Percentiles rank a stretch among this genome's conserved stretches.
These are phyloP conservation scores for Syncephalis fuscata DNA, from an alignment of 371 early-diverging fungal species.

Conservation along the genomic window DNA sequence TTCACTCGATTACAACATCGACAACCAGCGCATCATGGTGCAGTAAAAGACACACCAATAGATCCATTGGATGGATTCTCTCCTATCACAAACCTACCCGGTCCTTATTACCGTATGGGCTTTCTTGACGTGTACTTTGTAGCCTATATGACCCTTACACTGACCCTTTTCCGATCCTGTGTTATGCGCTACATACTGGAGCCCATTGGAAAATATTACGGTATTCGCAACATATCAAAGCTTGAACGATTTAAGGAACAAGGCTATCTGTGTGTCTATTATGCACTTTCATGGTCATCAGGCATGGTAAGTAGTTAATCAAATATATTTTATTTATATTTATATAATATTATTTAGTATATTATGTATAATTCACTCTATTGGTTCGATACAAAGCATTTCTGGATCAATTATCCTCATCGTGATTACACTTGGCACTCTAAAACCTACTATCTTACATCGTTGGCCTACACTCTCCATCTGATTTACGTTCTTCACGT, in stretches of 20 bases:
- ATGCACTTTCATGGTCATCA: slow-evolving; percentile 11
- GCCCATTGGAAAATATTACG: slow-evolving; percentile 1
- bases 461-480: slow-evolving; percentile 59
- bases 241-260: slow-evolving; percentile 48
- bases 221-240: slow-evolving; percentile 28
- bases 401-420: slow-evolving; percentile 5
- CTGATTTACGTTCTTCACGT: slow-evolving; percentile 49
- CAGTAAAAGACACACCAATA: no score
- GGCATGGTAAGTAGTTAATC: slow-evolving; percentile 1
- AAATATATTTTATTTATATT: not conserved
- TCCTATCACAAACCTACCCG: no score
- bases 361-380: not conserved
- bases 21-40: no score
- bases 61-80: no score
- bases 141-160: not conserved
- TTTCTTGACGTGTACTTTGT: slow-evolving; percentile 5
- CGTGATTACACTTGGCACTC: not conserved
- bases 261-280: slow-evolving; percentile 32
- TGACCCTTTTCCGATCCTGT: not conserved
- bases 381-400: not conserved
- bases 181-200: not conserved
- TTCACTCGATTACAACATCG: no score
- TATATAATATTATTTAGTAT: not conserved
- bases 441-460: slow-evolving; percentile 62
- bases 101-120: not conserved